Evolutionary conservation across 2,329 filamentous ascomycete genomes (phyloP).

Genomic region (Pseudocercospora macadamiae): DNA sequence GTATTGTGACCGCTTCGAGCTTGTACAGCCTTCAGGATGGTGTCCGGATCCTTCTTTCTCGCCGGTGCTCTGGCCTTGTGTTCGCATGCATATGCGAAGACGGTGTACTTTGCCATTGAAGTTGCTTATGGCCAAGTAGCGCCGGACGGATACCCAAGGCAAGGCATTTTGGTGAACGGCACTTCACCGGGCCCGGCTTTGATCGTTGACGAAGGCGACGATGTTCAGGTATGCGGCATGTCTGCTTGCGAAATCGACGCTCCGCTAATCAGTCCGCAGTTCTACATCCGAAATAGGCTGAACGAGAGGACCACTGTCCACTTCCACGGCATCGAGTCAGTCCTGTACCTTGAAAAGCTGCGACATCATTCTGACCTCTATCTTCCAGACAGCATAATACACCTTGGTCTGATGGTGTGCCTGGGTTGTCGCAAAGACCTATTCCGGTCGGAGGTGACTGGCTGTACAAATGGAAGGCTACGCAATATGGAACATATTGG

Average conservation of each 20-base stretch:
- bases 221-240: constrained; percentile 18
- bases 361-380: background rate
- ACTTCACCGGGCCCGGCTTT: constrained; percentile 21
- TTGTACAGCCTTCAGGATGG: constrained; percentile 4
- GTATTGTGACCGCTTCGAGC: background rate
- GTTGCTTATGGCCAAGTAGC: constrained; percentile 16
- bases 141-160: constrained; percentile 19
- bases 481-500: constrained; percentile 21
- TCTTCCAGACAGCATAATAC: constrained; percentile 16
- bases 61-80: constrained; percentile 8
- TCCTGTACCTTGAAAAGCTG: background rate
- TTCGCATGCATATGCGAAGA: constrained; percentile 9
- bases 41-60: constrained; percentile 4
- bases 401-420: constrained; percentile 29
- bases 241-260: background rate
- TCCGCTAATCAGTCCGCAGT: constrained; percentile 10
- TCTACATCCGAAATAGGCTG: constrained; percentile 20
- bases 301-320: constrained; percentile 23
- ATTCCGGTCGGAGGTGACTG: constrained; percentile 24
- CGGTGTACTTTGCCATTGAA: constrained; percentile 16
- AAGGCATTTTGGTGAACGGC: constrained; percentile 23
- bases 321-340: constrained; percentile 27
- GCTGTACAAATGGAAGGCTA: constrained; percentile 23
- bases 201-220: constrained; percentile 21
- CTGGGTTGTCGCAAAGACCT: constrained; percentile 24